Percentiles rank a stretch among this genome's conserved stretches.
Conservation (phyloP, 495 filamentous ascomycete genomes). For the Chaetomidium leptoderma region DNA sequence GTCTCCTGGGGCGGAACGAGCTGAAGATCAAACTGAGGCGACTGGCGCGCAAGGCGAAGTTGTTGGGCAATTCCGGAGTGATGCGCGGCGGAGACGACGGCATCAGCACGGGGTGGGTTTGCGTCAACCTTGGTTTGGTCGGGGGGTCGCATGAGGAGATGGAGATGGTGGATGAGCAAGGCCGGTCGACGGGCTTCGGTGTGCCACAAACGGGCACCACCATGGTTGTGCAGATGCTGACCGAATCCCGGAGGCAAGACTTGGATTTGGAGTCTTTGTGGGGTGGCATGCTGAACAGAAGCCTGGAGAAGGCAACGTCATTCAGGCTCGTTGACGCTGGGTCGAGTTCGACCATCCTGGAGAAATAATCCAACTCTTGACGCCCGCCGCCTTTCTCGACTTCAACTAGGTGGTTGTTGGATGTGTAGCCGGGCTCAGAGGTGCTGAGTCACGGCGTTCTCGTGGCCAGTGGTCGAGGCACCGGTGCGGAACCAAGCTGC, state of each 20-base stretch:
- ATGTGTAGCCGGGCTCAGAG: no score
- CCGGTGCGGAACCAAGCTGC: no score
- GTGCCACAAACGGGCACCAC: conserved; percentile 49
- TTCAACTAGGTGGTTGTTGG: no score
- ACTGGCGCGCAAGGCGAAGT: conserved; percentile 70
- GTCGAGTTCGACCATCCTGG: no score
- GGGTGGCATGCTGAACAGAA: conserved; percentile 40
- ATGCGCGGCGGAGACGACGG: conserved; percentile 63
- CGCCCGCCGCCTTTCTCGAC: neutral
- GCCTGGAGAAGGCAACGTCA: conserved; percentile 11
- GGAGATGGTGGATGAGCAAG: conserved; percentile 36
- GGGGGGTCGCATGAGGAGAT: conserved; percentile 46
- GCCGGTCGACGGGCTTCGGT: conserved; percentile 73
- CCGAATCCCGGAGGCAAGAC: conserved; percentile 76
- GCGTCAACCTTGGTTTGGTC: conserved; percentile 78
- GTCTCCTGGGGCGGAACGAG: conserved; percentile 83
- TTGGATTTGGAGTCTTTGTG: conserved; percentile 81
- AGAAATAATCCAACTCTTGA: neutral
- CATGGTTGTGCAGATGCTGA: conserved; percentile 86
- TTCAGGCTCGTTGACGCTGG: neutral
- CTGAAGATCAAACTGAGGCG: conserved; percentile 80
- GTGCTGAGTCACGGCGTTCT: no score
- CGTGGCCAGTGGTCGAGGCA: no score
- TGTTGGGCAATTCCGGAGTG: conserved; percentile 55
- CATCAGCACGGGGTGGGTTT: conserved; percentile 89